A percentile compares a stretch with the other conserved stretches of the same genome.
These are phyloP conservation scores for Thecaphora thlaspeos DNA, from an alignment of 1,284 basidiomycete species.

Conservation along the genomic window DNA sequence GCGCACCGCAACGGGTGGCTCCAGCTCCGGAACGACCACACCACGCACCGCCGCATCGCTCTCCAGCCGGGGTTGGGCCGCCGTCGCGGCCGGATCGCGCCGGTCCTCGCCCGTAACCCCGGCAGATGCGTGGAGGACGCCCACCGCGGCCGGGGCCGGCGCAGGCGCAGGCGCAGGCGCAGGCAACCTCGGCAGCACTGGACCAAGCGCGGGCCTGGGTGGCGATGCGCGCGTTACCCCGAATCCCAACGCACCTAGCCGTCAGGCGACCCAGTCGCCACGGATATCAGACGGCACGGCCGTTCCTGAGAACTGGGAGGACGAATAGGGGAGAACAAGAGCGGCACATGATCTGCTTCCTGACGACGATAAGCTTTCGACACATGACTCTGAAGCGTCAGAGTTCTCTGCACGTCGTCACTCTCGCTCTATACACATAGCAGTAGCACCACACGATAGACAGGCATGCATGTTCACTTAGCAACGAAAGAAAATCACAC, in stretches of 20 bases:
- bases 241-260: no score
- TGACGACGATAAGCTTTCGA: no score
- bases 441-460: no score
- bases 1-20: slow-evolving; percentile 7
- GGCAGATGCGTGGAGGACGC: slow-evolving; percentile 16
- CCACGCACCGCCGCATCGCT: slow-evolving; percentile 3
- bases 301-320: slow-evolving; percentile 32
- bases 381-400: no score
- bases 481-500: no score
- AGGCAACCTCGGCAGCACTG: no score
- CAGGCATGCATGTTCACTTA: no score
- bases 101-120: slow-evolving; percentile 20
- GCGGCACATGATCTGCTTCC: no score
- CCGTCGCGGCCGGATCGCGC: slow-evolving; percentile 29
- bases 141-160: slow-evolving; percentile 5
- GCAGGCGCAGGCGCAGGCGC: slow-evolving; percentile 20
- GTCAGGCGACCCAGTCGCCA: neutral
- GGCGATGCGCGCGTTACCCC: slow-evolving; percentile 3
- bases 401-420: no score
- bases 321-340: slow-evolving; percentile 12
- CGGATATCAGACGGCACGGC: slow-evolving; percentile 3
- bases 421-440: no score
- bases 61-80: slow-evolving; percentile 27
- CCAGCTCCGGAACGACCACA: slow-evolving; percentile 8
- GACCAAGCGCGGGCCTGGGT: no score